phyloP scores from a whole-genome alignment of 768 basidiomycete species.

The Daedaleopsis nitida region DNA sequence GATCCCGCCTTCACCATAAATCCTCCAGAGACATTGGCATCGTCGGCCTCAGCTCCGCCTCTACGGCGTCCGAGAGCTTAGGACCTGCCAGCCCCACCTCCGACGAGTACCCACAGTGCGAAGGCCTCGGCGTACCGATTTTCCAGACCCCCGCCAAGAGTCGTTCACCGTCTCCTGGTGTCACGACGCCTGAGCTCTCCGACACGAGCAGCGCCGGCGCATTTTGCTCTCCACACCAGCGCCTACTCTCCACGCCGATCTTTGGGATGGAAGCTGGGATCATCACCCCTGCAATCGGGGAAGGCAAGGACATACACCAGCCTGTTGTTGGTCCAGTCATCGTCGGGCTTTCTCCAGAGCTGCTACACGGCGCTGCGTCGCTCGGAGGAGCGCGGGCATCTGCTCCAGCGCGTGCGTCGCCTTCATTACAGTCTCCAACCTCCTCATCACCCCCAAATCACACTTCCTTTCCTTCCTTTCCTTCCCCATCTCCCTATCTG shows the following conservation, averaged over 20 bases:
- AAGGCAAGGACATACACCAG: slow-evolving; percentile 57
- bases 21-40: slow-evolving; percentile 54
- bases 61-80: slow-evolving; percentile 24
- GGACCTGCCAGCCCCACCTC: slow-evolving; percentile 20
- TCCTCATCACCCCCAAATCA: slow-evolving; percentile 3
- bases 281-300: slow-evolving; percentile 63
- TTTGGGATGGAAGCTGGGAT: slow-evolving; percentile 29
- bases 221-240: slow-evolving; percentile 10
- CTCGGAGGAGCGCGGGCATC: slow-evolving; percentile 1
- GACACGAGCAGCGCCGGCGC: slow-evolving; percentile 20
- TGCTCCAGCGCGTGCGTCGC: neutral
- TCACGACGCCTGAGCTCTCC: slow-evolving; percentile 20
- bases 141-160: slow-evolving; percentile 39
- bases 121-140: slow-evolving; percentile 32
- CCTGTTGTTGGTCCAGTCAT: slow-evolving; percentile 68
- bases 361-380: slow-evolving; percentile 5
- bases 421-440: slow-evolving; percentile 6
- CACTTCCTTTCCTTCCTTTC: neutral
- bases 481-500: slow-evolving; percentile 44
- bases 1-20: slow-evolving; percentile 42
- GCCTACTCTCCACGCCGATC: slow-evolving; percentile 15
- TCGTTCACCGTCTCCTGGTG: slow-evolving; percentile 33
- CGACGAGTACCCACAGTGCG: slow-evolving; percentile 12
- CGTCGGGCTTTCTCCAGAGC: slow-evolving; percentile 36
- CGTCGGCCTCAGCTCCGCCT: slow-evolving; percentile 44